Conservation (phyloP, 1,284 basidiomycete genomes). For the Boletus putidus region DNA sequence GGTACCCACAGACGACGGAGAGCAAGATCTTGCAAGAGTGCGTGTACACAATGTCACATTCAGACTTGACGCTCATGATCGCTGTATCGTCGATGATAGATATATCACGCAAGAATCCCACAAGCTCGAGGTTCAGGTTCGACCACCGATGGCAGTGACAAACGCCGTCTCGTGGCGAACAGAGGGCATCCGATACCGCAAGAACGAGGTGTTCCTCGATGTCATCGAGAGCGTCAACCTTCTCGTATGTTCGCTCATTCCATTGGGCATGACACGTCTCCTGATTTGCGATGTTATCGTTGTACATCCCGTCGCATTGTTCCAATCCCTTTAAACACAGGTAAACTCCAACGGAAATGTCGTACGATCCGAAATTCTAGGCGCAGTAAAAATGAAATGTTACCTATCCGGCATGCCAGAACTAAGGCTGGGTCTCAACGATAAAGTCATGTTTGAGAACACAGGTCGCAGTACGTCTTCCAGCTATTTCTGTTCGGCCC, state of each 20-base stretch:
- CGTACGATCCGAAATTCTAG: conserved; percentile 95
- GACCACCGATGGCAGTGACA: conserved; percentile 96
- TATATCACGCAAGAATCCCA: conserved; percentile 99
- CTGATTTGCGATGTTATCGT: neutral
- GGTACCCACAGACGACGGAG: conserved; percentile 98
- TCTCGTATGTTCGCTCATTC: conserved; percentile 56
- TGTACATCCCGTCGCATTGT: neutral
- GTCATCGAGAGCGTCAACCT: conserved; percentile 98
- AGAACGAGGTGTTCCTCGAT: conserved; percentile 99
- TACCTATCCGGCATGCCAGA: conserved; percentile 99
- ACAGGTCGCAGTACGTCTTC: conserved; percentile 83
- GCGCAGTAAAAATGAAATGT: conserved; percentile 99
- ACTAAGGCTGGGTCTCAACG: conserved; percentile 91
- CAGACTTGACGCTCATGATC: neutral
- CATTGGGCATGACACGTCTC: too few relatives aligned
- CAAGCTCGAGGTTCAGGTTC: conserved; percentile 95
- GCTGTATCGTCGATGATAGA: conserved; percentile 43
- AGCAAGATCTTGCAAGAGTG: conserved; percentile 98
- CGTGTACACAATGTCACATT: conserved; percentile 32
- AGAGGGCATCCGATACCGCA: conserved; percentile 96
- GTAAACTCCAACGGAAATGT: conserved; percentile 98
- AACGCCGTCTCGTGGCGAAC: conserved; percentile 99
- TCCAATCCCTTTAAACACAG: conserved; percentile 43
- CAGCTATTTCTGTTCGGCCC: neutral
- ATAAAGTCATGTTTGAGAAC: conserved; percentile 99